Conservation (phyloP, 176 grass and related monocot genomes). For the Eremochloa ophiuroides region DNA sequence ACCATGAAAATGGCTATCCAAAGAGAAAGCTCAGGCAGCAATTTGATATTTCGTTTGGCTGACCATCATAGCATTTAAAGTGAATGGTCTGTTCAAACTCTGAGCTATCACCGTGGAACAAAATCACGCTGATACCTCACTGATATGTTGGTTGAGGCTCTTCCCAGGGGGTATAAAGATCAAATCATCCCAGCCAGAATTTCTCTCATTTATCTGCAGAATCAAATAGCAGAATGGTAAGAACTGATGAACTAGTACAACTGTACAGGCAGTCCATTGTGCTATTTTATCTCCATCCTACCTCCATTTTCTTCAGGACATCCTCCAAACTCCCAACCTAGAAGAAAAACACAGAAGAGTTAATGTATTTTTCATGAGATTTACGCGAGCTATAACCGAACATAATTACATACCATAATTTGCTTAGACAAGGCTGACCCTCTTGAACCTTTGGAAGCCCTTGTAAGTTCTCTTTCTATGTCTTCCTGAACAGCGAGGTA, state of each 20-base stretch:
- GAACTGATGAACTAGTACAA: not conserved
- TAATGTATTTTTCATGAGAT: constrained; percentile 1
- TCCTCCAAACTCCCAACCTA: constrained; percentile 97
- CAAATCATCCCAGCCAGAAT: constrained; percentile 98
- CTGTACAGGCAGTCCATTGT: not conserved
- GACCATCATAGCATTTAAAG: constrained; percentile 41
- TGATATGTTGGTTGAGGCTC: constrained; percentile 71
- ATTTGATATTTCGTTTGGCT: constrained; percentile 24
- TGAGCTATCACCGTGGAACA: constrained; percentile 26
- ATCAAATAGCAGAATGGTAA: not conserved
- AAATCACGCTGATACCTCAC: constrained; percentile 64
- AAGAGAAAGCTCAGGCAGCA: constrained; percentile 44
- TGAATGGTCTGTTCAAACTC: constrained; percentile 18
- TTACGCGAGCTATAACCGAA: not conserved
- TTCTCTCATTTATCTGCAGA: constrained; percentile 78
- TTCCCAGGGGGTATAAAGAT: constrained; percentile 98
- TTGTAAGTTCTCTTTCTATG: constrained; percentile 90
- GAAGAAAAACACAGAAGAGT: constrained; percentile 25
- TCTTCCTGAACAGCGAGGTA: constrained; percentile 55
- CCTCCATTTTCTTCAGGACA: constrained; percentile 98
- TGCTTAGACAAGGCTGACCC: constrained; percentile 65
- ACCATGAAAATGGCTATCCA: not conserved
- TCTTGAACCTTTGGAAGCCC: constrained; percentile 49
- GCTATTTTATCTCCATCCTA: constrained; percentile 23
- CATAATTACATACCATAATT: constrained; percentile 60